These are phyloP conservation scores for Xylariaceae sp. DNA, from an alignment of 2,329 filamentous ascomycete genomes.

Conservation along the genomic window DNA sequence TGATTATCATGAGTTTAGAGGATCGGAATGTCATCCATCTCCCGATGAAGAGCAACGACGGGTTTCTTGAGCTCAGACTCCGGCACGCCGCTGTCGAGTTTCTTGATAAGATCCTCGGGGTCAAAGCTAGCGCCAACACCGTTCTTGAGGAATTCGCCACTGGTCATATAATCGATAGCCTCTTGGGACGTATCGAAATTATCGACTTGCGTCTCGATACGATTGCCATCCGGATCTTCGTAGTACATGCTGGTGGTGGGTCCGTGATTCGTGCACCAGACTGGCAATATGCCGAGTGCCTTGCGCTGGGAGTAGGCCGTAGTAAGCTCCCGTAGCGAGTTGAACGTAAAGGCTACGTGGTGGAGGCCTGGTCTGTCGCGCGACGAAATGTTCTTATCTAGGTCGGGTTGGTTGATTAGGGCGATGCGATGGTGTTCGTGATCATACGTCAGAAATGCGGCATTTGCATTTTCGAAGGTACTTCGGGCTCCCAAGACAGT, in stretches of 20 bases:
- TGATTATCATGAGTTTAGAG: no score
- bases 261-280: slow-evolving; percentile 55
- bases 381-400: slow-evolving; percentile 34
- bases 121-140: slow-evolving; percentile 52
- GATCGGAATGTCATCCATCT: no score
- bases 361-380: slow-evolving; percentile 44
- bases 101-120: slow-evolving; percentile 47
- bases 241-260: slow-evolving; percentile 55
- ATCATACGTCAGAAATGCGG: slow-evolving; percentile 52
- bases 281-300: slow-evolving; percentile 44
- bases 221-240: slow-evolving; percentile 54
- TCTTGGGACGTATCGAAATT: slow-evolving; percentile 48
- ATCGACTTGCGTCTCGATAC: slow-evolving; percentile 54
- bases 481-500: slow-evolving; percentile 44
- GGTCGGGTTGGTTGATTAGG: slow-evolving; percentile 40
- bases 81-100: slow-evolving; percentile 34
- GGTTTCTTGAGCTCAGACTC: slow-evolving; percentile 36
- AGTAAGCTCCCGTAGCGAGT: slow-evolving; percentile 44
- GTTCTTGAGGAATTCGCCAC: slow-evolving; percentile 46
- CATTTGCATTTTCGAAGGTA: slow-evolving; percentile 30
- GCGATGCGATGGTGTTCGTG: slow-evolving; percentile 55
- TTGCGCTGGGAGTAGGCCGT: slow-evolving; percentile 46
- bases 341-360: slow-evolving; percentile 51
- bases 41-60: no score
- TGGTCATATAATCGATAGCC: slow-evolving; percentile 47